Percentiles rank a stretch among this genome's conserved stretches.
Conservation (phyloP, 1,139 yeast genomes). For the Suhomyces coccinellae region DNA sequence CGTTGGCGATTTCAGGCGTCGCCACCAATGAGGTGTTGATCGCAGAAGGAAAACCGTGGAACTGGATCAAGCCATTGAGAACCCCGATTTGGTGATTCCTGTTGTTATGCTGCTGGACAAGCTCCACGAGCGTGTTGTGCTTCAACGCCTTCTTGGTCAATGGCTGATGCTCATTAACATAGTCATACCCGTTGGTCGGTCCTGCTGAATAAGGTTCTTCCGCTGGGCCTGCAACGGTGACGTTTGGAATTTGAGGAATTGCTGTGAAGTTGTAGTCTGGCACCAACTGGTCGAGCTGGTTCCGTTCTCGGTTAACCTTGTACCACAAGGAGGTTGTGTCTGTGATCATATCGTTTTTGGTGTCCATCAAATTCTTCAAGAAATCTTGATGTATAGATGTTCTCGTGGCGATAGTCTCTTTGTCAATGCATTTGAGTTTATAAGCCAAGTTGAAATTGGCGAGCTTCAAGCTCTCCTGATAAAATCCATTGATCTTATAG, state of each 20-base stretch:
- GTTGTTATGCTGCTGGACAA: constrained; percentile 56
- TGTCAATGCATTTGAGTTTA: constrained; percentile 72
- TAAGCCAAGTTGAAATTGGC: constrained; percentile 73
- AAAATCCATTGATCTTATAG: constrained; percentile 67
- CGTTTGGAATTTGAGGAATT: constrained; percentile 31
- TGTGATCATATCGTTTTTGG: constrained; percentile 63
- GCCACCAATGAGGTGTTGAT: constrained; percentile 38
- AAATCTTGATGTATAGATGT: constrained; percentile 85
- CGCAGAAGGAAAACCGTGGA: constrained; percentile 72
- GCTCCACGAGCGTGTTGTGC: constrained; percentile 42
- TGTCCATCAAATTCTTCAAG: constrained; percentile 65
- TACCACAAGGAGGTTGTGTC: constrained; percentile 90
- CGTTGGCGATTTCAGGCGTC: constrained; percentile 17
- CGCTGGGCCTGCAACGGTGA: constrained; percentile 19
- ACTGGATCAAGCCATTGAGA: constrained; percentile 55
- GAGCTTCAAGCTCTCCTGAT: constrained; percentile 65
- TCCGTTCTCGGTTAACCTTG: constrained; percentile 83
- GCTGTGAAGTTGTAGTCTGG: constrained; percentile 44
- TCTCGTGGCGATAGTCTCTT: constrained; percentile 77
- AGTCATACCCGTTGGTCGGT: constrained; percentile 11
- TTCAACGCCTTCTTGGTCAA: constrained; percentile 37
- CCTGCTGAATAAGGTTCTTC: constrained; percentile 10
- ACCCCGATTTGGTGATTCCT: constrained; percentile 57
- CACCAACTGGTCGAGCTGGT: constrained; percentile 75
- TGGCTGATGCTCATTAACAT: constrained; percentile 37